A percentile compares a stretch with the other conserved stretches of the same genome.
These are phyloP conservation scores for Hypocrella siamensis DNA, from an alignment of 2,329 filamentous ascomycete genomes.

Conservation along the genomic window DNA sequence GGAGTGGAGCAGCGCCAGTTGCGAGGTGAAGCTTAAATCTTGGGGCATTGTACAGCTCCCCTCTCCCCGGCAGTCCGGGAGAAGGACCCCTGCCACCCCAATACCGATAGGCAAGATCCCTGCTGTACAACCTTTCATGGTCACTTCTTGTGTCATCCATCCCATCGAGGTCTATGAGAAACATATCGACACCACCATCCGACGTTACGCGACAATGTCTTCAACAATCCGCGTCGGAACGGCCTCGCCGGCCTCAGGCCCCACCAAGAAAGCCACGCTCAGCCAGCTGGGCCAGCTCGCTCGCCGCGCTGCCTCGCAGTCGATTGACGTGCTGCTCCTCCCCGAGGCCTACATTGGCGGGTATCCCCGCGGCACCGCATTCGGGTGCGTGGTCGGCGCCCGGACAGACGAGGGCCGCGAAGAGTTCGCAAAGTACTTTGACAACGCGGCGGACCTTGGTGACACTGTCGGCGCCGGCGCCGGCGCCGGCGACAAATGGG, in stretches of 20 bases:
- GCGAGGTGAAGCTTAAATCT: too few relatives aligned
- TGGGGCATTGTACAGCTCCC: too few relatives aligned
- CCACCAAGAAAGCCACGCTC: slow-evolving; percentile 45
- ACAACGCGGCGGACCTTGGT: slow-evolving; percentile 64
- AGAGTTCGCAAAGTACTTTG: slow-evolving; percentile 70
- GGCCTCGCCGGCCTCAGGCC: slow-evolving; percentile 35
- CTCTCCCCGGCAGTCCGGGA: too few relatives aligned
- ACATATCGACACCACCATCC: not conserved
- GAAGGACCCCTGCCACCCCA: too few relatives aligned
- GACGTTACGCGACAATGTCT: slow-evolving; percentile 5
- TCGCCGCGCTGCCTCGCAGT: slow-evolving; percentile 38
- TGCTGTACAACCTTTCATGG: too few relatives aligned
- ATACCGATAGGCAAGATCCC: too few relatives aligned
- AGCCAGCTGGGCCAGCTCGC: slow-evolving; percentile 47
- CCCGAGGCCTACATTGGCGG: slow-evolving; percentile 88
- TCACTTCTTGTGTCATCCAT: not conserved
- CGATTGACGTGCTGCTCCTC: slow-evolving; percentile 61
- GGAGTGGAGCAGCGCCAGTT: too few relatives aligned
- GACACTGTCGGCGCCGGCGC: slow-evolving; percentile 48
- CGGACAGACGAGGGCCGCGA: slow-evolving; percentile 57
- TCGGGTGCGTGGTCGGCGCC: slow-evolving; percentile 59
- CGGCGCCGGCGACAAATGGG: slow-evolving; percentile 61
- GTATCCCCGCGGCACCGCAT: slow-evolving; percentile 69
- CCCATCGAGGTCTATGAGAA: not conserved
- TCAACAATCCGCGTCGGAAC: slow-evolving; percentile 35